phyloP scores from a whole-genome alignment of 2,329 filamentous ascomycete species.

The Amylocarpus encephaloides region DNA sequence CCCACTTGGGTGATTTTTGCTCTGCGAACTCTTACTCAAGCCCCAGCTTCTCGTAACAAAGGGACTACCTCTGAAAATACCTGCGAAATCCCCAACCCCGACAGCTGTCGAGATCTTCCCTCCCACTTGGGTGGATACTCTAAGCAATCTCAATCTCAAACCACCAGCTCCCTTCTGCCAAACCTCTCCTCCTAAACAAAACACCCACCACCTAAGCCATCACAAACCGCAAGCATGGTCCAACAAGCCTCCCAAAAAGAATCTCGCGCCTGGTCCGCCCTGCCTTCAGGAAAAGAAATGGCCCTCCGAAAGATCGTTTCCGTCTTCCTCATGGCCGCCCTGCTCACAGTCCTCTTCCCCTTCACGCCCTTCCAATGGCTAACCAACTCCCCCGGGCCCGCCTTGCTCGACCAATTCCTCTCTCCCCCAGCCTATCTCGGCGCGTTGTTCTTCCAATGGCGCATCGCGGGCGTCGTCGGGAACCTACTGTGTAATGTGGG shows the following conservation, averaged over 20 bases:
- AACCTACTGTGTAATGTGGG: conserved; percentile 9
- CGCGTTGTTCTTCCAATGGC: conserved; percentile 20
- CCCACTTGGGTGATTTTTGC: too few species aligned
- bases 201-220: not conserved
- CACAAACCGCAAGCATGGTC: conserved; percentile 12
- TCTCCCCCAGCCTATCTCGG: conserved; percentile 16
- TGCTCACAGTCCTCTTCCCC: conserved; percentile 18
- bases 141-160: not conserved
- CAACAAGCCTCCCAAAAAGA: conserved; percentile 9
- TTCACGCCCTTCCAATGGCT: conserved; percentile 21
- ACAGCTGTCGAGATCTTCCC: too few species aligned
- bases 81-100: too few species aligned
- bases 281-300: conserved; percentile 16
- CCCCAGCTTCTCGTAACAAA: not conserved
- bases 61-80: too few species aligned
- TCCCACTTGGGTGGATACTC: too few species aligned
- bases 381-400: conserved; percentile 10
- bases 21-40: not conserved
- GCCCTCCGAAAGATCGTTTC: conserved; percentile 17
- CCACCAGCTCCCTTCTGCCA: not conserved
- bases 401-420: conserved; percentile 18
- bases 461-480: conserved; percentile 14
- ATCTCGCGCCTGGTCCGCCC: conserved; percentile 10
- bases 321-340: conserved; percentile 14
- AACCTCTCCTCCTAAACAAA: not conserved